Conservation (phyloP, 495 filamentous ascomycete genomes). For the Chaetomium fimeti region DNA sequence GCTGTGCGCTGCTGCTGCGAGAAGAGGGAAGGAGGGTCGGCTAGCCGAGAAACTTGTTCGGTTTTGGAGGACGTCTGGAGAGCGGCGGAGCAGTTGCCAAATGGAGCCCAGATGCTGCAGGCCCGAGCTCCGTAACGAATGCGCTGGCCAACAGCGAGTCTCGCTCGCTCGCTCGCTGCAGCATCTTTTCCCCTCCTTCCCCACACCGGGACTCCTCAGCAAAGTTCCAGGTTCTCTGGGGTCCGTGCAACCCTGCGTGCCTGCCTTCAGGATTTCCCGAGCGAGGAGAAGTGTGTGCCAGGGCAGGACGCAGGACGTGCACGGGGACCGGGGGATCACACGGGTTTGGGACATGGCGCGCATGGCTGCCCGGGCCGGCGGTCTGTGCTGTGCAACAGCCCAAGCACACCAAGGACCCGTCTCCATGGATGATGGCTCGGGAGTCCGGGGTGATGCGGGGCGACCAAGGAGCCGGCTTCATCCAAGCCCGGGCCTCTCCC, state of each 20-base stretch:
- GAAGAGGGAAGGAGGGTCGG: slow-evolving; percentile 3
- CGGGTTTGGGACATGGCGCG: background rate
- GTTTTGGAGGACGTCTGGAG: background rate
- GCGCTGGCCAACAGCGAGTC: background rate
- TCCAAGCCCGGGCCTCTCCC: too few relatives aligned
- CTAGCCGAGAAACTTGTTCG: background rate
- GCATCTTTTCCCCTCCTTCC: background rate
- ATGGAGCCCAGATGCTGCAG: background rate
- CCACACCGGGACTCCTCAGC: background rate
- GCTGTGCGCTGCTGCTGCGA: background rate
- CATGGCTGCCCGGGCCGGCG: slow-evolving; percentile 1
- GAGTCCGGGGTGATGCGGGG: background rate
- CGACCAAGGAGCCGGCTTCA: background rate
- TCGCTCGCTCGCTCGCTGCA: too few relatives aligned
- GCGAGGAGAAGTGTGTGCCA: too few relatives aligned
- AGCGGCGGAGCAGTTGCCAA: background rate
- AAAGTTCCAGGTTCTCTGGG: background rate
- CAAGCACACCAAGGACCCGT: background rate
- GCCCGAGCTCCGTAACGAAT: background rate
- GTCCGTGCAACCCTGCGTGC: background rate
- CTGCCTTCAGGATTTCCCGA: background rate
- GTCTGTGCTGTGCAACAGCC: slow-evolving; percentile 1
- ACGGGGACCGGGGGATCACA: background rate
- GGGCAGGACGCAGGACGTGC: background rate
- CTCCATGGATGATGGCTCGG: background rate